Evolutionary conservation across 768 basidiomycete genomes (phyloP).

Genomic region (Lactifluus echinatus): DNA sequence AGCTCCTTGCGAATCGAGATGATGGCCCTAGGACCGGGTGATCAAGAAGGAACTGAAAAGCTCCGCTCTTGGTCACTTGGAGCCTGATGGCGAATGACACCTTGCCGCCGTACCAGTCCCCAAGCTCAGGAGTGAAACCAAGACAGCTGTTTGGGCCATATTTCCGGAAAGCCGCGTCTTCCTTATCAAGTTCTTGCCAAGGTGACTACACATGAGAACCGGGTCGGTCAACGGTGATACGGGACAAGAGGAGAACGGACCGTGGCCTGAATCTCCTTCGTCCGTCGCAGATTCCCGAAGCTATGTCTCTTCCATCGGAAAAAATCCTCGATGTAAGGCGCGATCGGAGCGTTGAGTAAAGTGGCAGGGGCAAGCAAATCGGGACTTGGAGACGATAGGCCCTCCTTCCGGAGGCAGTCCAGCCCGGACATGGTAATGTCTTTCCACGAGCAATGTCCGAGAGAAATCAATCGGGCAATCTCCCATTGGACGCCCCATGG

Average conservation of each 20-base stretch:
- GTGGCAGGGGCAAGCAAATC: not conserved
- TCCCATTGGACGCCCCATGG: slow-evolving; percentile 44
- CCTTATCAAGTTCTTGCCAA: slow-evolving; percentile 54
- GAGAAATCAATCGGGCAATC: slow-evolving; percentile 37
- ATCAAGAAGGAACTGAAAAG: slow-evolving; percentile 38
- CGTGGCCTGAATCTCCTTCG: slow-evolving; percentile 2
- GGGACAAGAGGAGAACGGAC: slow-evolving; percentile 14
- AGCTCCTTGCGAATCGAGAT: slow-evolving; percentile 46
- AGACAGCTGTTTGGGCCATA: slow-evolving; percentile 32
- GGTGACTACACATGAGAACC: too few relatives aligned
- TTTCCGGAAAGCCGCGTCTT: slow-evolving; percentile 34
- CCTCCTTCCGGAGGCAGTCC: slow-evolving; percentile 20
- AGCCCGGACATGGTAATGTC: slow-evolving; percentile 28
- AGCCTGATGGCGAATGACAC: slow-evolving; percentile 43
- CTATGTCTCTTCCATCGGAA: not conserved
- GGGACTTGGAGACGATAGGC: not conserved
- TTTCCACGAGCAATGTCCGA: slow-evolving; percentile 25
- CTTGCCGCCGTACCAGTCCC: slow-evolving; percentile 54
- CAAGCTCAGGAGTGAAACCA: slow-evolving; percentile 29
- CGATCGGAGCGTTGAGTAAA: not conserved
- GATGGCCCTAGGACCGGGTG: slow-evolving; percentile 46
- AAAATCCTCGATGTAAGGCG: not conserved
- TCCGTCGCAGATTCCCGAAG: not conserved
- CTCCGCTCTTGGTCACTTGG: slow-evolving; percentile 8
- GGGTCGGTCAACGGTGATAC: not conserved